Evolutionary conservation across 2,329 filamentous ascomycete species (phyloP).

Genomic region (Aspergillus ustus): DNA sequence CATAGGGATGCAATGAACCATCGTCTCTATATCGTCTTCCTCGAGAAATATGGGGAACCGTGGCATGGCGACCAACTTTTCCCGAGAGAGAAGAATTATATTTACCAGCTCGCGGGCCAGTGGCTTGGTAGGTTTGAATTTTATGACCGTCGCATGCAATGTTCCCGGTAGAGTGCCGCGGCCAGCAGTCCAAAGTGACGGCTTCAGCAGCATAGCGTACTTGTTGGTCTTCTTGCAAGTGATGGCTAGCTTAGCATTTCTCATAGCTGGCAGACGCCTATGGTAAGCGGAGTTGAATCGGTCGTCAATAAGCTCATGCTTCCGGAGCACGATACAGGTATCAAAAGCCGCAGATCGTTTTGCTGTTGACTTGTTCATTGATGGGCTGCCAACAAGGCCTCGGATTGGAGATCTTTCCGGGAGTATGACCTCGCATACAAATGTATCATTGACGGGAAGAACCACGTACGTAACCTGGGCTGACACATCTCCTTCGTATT

Average conservation of each 20-base stretch:
- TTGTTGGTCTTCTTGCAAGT: conserved; percentile 73
- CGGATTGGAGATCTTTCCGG: conserved; percentile 75
- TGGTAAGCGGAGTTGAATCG: conserved; percentile 74
- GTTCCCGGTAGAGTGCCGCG: conserved; percentile 51
- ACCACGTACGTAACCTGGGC: conserved; percentile 66
- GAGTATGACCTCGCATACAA: conserved; percentile 76
- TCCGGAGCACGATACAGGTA: conserved; percentile 72
- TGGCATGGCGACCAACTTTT: conserved; percentile 66
- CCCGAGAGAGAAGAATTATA: conserved; percentile 72
- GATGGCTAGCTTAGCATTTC: conserved; percentile 86
- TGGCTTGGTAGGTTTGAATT: conserved; percentile 59
- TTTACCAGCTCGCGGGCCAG: conserved; percentile 65
- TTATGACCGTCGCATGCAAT: conserved; percentile 67
- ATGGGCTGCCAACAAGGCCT: conserved; percentile 65
- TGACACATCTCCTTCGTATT: conserved; percentile 53
- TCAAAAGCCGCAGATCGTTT: conserved; percentile 90
- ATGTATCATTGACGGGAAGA: conserved; percentile 60
- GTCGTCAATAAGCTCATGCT: conserved; percentile 70
- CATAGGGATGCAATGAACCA: conserved; percentile 58
- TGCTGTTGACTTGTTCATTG: conserved; percentile 73
- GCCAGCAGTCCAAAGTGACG: conserved; percentile 68
- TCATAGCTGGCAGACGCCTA: conserved; percentile 75
- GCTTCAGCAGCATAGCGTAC: conserved; percentile 81
- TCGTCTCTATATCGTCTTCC: conserved; percentile 62
- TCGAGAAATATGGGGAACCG: conserved; percentile 74